Base-by-base conservation (phyloP, 441 rosid species). In the Biscutella auriculata region DNA sequence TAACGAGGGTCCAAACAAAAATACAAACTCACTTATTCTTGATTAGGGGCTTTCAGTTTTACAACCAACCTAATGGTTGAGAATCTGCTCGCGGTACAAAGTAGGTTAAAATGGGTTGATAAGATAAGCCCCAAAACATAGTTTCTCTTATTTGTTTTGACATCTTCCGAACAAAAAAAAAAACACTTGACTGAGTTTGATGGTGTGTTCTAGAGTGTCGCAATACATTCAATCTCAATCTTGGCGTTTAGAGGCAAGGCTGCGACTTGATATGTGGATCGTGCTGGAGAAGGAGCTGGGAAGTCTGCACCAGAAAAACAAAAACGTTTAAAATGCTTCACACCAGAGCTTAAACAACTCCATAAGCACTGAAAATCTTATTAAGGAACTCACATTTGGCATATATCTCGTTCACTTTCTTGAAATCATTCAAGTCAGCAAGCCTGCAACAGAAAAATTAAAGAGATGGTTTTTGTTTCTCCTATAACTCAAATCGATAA, bases 191-290 rank as follows among this genome's bases (percentile, higher is more conserved):
- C 17, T n/a, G 37, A 8, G 51, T 4, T 26, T 43, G 34, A 50
- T 66, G 45, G 26, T 9, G 53, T 6, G 35, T 13, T 64, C 59
- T 65, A 72, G 60, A 81, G 78, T 15, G 79, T 67, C 14, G 99
- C 97, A 70, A 89, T 85, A 81, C 99, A 87, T 60, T 93, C 95
- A 8, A 93, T 83, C 80, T 89, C 99, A 23, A 89, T 79, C 83
- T 62, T 87, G 15, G 97, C 93, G 53, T 83, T 76, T 66, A 83
- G 29, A 7, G 99, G 97, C 79, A 89, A 69, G 59, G 91, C 99
- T 16, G 97, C 97, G 1, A 85, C 97, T 73, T 87, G 96, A 67
- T 81, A 89, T 14, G 99, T 93, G 5, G 97, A 76, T 29, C 96
- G 82, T 26, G 99, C 88, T 6, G 99, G 99, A 21, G 85, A 77